phyloP scores from a whole-genome alignment of 129 eudicot genomes.

The Saposhnikovia divaricata region DNA sequence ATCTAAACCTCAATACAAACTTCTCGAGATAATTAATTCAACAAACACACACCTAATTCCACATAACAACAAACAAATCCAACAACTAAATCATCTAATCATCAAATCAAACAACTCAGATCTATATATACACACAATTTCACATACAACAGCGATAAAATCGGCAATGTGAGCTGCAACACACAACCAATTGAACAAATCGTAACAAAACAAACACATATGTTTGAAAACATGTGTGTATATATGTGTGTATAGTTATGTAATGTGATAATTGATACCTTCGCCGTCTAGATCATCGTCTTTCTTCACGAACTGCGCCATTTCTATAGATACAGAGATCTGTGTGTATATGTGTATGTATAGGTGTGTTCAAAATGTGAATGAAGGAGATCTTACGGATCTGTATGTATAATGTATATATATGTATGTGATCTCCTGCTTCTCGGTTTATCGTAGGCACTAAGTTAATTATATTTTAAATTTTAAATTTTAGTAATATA shows the following conservation, averaged over 20 bases:
- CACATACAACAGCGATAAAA: not conserved
- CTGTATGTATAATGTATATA: not conserved
- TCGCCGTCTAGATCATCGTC: slow-evolving; percentile 97
- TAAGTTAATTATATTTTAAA: too few species aligned
- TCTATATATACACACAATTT: not conserved
- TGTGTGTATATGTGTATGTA: not conserved
- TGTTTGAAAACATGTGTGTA: not conserved
- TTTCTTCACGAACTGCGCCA: slow-evolving; percentile 84
- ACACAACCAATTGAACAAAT: not conserved
- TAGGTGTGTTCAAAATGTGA: not conserved
- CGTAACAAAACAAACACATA: not conserved
- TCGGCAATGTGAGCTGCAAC: not conserved
- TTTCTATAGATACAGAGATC: slow-evolving; percentile 9
- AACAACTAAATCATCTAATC: not conserved
- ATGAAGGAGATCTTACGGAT: not conserved
- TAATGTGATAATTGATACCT: slow-evolving; percentile 25
- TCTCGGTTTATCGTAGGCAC: not conserved
- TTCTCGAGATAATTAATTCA: not conserved
- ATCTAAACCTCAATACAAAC: not conserved
- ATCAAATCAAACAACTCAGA: not conserved
- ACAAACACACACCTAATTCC: not conserved
- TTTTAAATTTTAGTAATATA: too few species aligned
- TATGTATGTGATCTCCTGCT: not conserved
- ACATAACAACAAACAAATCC: too few species aligned
- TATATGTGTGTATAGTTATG: not conserved